Conservation (phyloP, 2,329 filamentous ascomycete genomes). For the Cladophialophora carrionii region DNA sequence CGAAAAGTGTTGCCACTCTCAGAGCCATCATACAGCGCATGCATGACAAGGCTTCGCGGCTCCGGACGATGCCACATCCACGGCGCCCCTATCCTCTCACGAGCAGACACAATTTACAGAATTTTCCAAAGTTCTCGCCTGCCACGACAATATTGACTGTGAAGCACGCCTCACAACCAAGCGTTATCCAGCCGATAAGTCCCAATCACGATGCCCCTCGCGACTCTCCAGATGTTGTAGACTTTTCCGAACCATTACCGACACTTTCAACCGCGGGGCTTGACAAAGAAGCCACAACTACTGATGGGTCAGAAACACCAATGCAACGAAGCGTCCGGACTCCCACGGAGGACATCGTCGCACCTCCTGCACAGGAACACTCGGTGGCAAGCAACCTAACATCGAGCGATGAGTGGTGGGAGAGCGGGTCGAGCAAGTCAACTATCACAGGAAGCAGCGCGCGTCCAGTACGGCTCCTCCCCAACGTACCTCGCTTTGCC, state of each 20-base stretch:
- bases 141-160: conserved; percentile 8
- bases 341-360: background rate
- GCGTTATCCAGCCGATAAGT: background rate
- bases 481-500: conserved; percentile 8
- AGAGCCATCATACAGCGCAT: conserved; percentile 19
- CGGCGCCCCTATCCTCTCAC: conserved; percentile 8
- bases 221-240: background rate
- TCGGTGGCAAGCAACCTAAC: background rate
- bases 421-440: background rate
- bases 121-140: conserved; percentile 14
- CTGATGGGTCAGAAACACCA: background rate
- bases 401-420: conserved; percentile 2
- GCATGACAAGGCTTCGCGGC: conserved; percentile 8
- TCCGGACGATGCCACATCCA: background rate
- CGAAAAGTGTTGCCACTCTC: conserved; percentile 6
- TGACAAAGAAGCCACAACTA: background rate
- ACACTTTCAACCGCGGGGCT: background rate
- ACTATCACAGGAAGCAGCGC: background rate
- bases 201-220: background rate
- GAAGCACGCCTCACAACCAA: background rate
- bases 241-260: background rate
- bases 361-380: background rate
- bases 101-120: conserved; percentile 21
- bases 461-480: conserved; percentile 1
- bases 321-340: background rate